Evolutionary conservation across 805 yeast genomes (phyloP), one percentile per base, ranked within the genome.

Genomic region (Nakazawaea ernobii): DNA sequence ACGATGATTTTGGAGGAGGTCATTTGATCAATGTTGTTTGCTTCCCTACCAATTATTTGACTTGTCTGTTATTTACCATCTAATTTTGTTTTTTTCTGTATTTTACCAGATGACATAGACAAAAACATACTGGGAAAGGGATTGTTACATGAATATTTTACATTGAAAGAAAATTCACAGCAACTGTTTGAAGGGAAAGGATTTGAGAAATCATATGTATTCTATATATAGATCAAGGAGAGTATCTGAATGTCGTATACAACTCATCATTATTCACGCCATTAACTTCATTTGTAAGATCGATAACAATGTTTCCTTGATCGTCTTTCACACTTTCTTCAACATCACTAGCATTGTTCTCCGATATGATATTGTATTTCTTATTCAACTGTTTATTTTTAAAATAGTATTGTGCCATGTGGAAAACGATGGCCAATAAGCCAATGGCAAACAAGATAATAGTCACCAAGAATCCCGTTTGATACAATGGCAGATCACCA

Each of bases 401-500:
- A 35, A 36, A 40, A 11, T 35, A 35, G 24, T 46, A 46, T 30
- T 46, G 49, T 10, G 29, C 10, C 49, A 46, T 46, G 17, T 39
- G 26, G 11, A 28, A 20, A 10, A 41, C 15, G 14, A 36, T 41
- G 10, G 24, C 26, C 2, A 46, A 7, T 4, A 46, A 46, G 3
- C 39, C 45, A 24, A 20, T 10, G 4, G 29, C 40, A 15, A 40
- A 37, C 20, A 50, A 11, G 6, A 53, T 15, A 35, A 48, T 42
- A 6, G 51, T 24, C 10, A 50, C 51, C 32, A 49, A 15, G 27
- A 53, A 49, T 15, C 48, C 57, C 20, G 42, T 42, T 14, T 35
- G 49, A 39, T 54, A 54, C 14, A 39, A 27, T 10, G 56, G 56
- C 20, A 40, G 43, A 48, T 54, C 58, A 27, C 45, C 48, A n/a